phyloP scores from a whole-genome alignment of 2,329 filamentous ascomycete genomes.

The Teratosphaeria epicoccoides region DNA sequence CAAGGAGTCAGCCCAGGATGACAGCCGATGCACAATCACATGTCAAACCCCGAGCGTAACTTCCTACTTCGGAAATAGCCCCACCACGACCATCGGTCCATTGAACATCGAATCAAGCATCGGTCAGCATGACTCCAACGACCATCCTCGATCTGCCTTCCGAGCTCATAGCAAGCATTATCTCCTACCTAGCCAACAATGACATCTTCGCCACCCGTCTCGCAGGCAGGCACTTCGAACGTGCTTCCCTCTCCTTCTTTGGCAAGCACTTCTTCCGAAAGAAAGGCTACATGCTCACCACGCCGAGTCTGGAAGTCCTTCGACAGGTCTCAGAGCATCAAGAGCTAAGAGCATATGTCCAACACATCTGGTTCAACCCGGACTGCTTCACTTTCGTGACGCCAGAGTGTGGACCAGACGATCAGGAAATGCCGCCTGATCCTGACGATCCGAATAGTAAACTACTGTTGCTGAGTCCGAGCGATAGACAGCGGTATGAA shows the following conservation, averaged over 20 bases:
- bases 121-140: not conserved
- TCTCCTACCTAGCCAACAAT: slow-evolving; percentile 11
- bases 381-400: slow-evolving; percentile 13
- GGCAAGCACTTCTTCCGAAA: slow-evolving; percentile 24
- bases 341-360: slow-evolving; percentile 17
- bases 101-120: not conserved
- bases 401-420: slow-evolving; percentile 12
- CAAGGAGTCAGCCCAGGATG: not conserved
- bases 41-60: not conserved
- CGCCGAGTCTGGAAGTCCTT: slow-evolving; percentile 14
- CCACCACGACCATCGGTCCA: not conserved
- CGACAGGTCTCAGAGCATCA: slow-evolving; percentile 14
- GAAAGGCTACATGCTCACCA: slow-evolving; percentile 24
- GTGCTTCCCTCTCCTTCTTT: slow-evolving; percentile 16
- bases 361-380: slow-evolving; percentile 27
- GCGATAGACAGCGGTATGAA: slow-evolving; percentile 8
- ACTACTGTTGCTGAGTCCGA: slow-evolving; percentile 6
- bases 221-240: slow-evolving; percentile 13
- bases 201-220: slow-evolving; percentile 16
- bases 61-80: not conserved
- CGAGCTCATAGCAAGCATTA: slow-evolving; percentile 19
- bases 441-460: slow-evolving; percentile 7
- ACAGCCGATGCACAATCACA: not conserved
- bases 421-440: slow-evolving; percentile 10
- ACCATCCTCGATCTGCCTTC: slow-evolving; percentile 15